A percentile compares a stretch with the other conserved stretches of the same genome.
Evolutionary conservation across 2,329 filamentous ascomycete species (phyloP).

Genomic region (Curvularia sp.): DNA sequence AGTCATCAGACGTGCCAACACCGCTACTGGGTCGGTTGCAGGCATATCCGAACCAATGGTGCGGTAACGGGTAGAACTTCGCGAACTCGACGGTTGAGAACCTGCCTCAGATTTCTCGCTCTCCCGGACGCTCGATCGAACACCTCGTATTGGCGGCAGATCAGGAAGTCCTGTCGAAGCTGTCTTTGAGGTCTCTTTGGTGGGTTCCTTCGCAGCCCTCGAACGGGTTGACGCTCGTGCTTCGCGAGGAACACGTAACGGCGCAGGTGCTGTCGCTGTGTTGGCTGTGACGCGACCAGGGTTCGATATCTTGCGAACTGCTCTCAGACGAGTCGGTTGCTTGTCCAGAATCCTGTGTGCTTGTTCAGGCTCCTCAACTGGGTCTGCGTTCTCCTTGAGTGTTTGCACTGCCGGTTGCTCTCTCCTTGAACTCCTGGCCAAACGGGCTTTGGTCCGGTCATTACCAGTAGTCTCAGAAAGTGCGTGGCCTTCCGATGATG

Average conservation of each 20-base stretch:
- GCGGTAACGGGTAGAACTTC: constrained; percentile 33
- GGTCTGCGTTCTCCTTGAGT: constrained; percentile 50
- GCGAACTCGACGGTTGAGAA: constrained; percentile 28
- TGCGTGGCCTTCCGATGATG: constrained; percentile 48
- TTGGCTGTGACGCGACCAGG: constrained; percentile 42
- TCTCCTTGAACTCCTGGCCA: constrained; percentile 31
- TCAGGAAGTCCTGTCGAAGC: constrained; percentile 36
- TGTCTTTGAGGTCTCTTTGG: constrained; percentile 29
- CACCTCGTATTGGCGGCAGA: constrained; percentile 34
- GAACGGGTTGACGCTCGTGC: constrained; percentile 38
- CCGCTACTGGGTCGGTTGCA: constrained; percentile 55
- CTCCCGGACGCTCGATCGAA: constrained; percentile 29
- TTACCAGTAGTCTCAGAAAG: constrained; percentile 59
- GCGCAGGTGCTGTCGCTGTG: constrained; percentile 39
- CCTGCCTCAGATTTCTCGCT: constrained; percentile 31
- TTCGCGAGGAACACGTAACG: constrained; percentile 40
- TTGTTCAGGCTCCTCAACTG: constrained; percentile 37
- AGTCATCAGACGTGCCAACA: constrained; percentile 54
- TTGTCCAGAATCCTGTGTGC: constrained; percentile 44
- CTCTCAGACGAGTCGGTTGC: constrained; percentile 46
- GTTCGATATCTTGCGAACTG: constrained; percentile 48
- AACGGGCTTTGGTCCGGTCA: constrained; percentile 44
- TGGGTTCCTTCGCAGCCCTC: constrained; percentile 34
- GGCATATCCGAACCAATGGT: constrained; percentile 42
- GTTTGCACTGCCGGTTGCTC: constrained; percentile 39